phyloP scores from a whole-genome alignment of 192 early-diverging fungal species.

The Kickxella alabastrina region DNA sequence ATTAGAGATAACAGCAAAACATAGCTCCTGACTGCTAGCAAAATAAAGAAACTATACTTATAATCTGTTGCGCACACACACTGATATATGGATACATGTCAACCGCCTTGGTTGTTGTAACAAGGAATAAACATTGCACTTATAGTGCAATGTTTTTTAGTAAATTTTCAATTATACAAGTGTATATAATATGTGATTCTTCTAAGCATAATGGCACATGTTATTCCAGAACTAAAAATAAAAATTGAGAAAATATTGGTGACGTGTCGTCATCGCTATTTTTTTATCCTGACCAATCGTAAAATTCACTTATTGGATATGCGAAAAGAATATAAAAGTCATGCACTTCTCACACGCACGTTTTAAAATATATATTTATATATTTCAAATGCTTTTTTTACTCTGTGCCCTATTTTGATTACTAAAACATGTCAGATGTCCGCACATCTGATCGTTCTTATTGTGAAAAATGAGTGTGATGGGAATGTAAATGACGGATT shows the following conservation, averaged over 20 bases:
- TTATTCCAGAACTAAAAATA: too few relatives aligned
- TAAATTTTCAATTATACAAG: too few relatives aligned
- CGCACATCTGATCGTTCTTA: background rate
- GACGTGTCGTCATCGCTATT: background rate
- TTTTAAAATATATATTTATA: background rate
- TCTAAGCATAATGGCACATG: too few relatives aligned
- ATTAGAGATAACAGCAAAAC: background rate
- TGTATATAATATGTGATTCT: too few relatives aligned
- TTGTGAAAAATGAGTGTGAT: background rate
- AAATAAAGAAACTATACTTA: too few relatives aligned
- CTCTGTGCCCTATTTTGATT: background rate
- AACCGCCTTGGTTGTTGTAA: too few relatives aligned
- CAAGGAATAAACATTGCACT: too few relatives aligned
- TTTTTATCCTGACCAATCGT: background rate
- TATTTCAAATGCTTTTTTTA: background rate
- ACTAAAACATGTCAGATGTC: too few relatives aligned
- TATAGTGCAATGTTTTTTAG: too few relatives aligned
- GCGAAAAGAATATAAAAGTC: background rate
- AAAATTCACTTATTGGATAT: background rate
- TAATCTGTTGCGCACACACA: too few relatives aligned
- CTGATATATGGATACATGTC: too few relatives aligned
- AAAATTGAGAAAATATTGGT: background rate
- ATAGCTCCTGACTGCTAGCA: background rate
- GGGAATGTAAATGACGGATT: slow-evolving; percentile 1
- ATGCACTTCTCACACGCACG: background rate